Conservation (phyloP, 352 stramenopile genomes). For the Peronospora belbahrii region DNA sequence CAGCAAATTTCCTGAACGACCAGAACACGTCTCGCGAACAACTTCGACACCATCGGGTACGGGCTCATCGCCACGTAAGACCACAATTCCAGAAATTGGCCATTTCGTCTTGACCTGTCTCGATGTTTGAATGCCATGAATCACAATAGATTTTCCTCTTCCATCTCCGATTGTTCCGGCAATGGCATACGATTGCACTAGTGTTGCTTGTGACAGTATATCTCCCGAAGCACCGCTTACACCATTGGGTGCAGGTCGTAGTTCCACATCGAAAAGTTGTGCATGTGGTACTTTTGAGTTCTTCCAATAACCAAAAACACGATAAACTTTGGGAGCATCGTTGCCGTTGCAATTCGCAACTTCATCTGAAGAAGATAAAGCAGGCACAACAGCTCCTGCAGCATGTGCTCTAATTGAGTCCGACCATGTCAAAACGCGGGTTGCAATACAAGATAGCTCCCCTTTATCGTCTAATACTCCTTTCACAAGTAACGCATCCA, state of each 20-base stretch:
- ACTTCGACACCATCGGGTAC: conserved; percentile 66
- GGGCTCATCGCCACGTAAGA: conserved; percentile 64
- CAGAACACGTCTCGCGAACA: conserved; percentile 61
- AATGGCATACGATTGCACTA: conserved; percentile 31
- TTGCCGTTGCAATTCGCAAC: not conserved
- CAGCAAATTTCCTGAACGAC: conserved; percentile 61
- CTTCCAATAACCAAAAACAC: conserved; percentile 70
- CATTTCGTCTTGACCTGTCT: conserved; percentile 57
- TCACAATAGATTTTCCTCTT: conserved; percentile 37
- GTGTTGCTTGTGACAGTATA: conserved; percentile 15
- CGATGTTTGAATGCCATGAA: conserved; percentile 60
- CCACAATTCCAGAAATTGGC: conserved; percentile 64
- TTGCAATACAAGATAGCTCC: conserved; percentile 53
- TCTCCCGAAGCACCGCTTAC: conserved; percentile 8
- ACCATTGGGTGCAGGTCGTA: conserved; percentile 31
- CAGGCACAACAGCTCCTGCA: conserved; percentile 4
- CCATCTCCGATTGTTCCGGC: conserved; percentile 69
- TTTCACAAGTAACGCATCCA: conserved; percentile 48
- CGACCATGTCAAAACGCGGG: conserved; percentile 33
- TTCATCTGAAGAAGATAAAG: conserved; percentile 1
- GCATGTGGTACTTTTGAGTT: conserved; percentile 52
- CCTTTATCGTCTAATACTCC: conserved; percentile 67
- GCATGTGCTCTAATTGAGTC: conserved; percentile 23
- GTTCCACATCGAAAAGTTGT: conserved; percentile 71
- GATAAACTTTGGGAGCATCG: conserved; percentile 28